Base-by-base conservation (phyloP, 345 rosid genomes). In the Hypericum androsaemum region DNA sequence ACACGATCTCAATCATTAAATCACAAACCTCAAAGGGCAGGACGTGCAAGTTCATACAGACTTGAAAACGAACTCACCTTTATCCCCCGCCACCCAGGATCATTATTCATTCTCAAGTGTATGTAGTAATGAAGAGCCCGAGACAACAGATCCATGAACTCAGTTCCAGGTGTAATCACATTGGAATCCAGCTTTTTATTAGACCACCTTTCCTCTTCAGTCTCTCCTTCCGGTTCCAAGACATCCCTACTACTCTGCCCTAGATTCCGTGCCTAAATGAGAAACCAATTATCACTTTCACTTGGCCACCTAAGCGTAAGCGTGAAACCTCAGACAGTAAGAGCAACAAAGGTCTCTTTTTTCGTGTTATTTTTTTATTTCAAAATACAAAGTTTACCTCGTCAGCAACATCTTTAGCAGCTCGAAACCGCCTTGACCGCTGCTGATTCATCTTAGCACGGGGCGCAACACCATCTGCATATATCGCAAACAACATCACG, bases 121-220 rank as follows among this genome's bases (percentile, higher is more conserved):
- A 71, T 50, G 44, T 71, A 71, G 50, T 65, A 65, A 11, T 41
- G 61, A 36, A 71, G 67, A 41, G 70, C 70, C 4, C 53, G 47
- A 22, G 74, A 70, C 56, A 70, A 52, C 12, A 70, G 41, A 17
- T 47, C 74, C 74, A 70, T 64, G 45, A 70, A 70, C 57, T 70
- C 70, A 60, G 66, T 70, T 57, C 70, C 74, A 47, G 74, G 74
- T 12, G 74, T 70, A 56, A 70, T 70, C n/a, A 64, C 65, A 64
- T 70, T 70, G 5, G 74, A 57, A 41, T 70, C 74, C 22, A 60
- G 7, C 39, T 17, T 48, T 9, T 37, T 52, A 10, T 37, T 52
- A 10, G 43, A n/a, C 15, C 55, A 44, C 43, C 50, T 37, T 8
- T 28, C 5, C 8, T 16, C 7, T 7, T 47, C 40, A 35, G 52